phyloP scores from a whole-genome alignment of 139 green algal species.

The Tetraselmis chui region DNA sequence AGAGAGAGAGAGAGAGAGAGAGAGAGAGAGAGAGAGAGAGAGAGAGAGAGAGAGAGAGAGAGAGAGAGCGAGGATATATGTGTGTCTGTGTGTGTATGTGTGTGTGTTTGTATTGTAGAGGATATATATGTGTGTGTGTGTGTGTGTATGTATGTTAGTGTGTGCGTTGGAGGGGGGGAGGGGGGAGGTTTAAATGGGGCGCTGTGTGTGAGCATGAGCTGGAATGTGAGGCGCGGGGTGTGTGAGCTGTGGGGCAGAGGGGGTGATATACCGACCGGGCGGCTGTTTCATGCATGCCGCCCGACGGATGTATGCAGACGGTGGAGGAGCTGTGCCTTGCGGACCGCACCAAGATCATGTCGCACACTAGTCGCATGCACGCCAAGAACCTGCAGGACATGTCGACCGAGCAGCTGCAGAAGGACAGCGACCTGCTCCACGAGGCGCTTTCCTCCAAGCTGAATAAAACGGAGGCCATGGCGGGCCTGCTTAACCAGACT shows the following conservation, averaged over 20 bases:
- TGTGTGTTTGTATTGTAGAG: too few relatives aligned
- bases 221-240: too few relatives aligned
- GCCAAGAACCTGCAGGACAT: not conserved
- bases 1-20: too few relatives aligned
- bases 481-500: not conserved
- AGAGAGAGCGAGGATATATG: too few relatives aligned
- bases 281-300: not conserved
- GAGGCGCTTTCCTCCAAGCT: not conserved
- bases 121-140: too few relatives aligned
- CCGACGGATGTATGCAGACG: not conserved
- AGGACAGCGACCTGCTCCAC: not conserved
- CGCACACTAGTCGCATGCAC: not conserved
- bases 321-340: not conserved
- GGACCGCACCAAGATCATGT: not conserved
- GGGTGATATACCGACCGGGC: not conserved
- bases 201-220: too few relatives aligned
- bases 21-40: too few relatives aligned
- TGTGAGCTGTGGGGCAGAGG: not conserved
- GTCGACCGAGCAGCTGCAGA: not conserved
- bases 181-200: not conserved
- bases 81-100: too few relatives aligned
- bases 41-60: too few relatives aligned
- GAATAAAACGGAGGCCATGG: not conserved
- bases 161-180: not conserved
- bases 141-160: too few relatives aligned